These are phyloP conservation scores for Pythium aquatile DNA, from an alignment of 352 stramenopile species.

Conservation along the genomic window DNA sequence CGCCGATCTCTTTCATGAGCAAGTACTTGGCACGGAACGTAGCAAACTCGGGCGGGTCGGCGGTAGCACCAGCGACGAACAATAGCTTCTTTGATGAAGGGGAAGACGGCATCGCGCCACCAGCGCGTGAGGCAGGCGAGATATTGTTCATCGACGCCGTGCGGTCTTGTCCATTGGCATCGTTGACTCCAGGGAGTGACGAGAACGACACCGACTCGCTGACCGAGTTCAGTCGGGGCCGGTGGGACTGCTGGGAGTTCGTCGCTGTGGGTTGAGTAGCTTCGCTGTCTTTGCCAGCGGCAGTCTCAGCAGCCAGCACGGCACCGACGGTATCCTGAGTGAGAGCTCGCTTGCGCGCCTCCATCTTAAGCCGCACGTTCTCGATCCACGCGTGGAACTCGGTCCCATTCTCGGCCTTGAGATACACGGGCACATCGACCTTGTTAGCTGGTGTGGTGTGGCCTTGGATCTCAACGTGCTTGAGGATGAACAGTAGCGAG, in stretches of 20 bases:
- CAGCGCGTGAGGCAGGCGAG: not conserved
- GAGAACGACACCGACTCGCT: constrained; percentile 20
- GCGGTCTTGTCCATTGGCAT: not conserved
- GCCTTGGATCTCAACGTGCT: constrained; percentile 43
- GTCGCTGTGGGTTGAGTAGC: not conserved
- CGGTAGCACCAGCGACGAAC: constrained; percentile 28
- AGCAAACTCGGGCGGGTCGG: constrained; percentile 46
- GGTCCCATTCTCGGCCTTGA: constrained; percentile 48
- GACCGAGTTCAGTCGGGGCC: not conserved
- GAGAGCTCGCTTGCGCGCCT: constrained; percentile 40
- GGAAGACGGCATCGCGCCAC: not conserved
- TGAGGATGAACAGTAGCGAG: constrained; percentile 43
- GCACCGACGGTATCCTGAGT: constrained; percentile 19
- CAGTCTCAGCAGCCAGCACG: constrained; percentile 13
- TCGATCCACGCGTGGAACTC: constrained; percentile 52
- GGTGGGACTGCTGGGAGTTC: not conserved
- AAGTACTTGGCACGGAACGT: constrained; percentile 63
- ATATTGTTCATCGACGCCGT: constrained; percentile 20
- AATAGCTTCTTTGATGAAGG: constrained; percentile 13
- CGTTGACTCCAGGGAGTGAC: not conserved
- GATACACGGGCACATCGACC: constrained; percentile 45
- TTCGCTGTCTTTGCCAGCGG: constrained; percentile 1
- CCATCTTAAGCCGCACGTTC: constrained; percentile 50
- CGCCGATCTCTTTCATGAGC: constrained; percentile 78
- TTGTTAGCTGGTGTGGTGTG: constrained; percentile 34